Evolutionary conservation across 2,329 filamentous ascomycete species (phyloP), one percentile per base, ranked within the genome.

Genomic region (Colletotrichum sp.): DNA sequence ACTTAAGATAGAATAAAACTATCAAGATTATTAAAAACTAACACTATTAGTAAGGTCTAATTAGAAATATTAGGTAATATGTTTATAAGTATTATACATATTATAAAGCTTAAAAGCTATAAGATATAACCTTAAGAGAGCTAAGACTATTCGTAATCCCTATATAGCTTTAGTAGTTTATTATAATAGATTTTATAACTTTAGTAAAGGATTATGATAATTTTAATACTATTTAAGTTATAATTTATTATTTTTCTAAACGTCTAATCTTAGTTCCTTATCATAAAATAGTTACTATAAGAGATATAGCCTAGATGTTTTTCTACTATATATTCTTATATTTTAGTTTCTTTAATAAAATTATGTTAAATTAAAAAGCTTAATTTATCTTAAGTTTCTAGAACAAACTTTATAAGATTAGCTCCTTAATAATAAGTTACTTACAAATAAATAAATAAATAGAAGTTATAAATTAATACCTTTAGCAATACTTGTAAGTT

Each of bases 71-170:
- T 8, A 28, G 30, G 24, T 30, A 28, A 2, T 58, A 58, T 58
- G 30, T 58, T 8, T 58, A 58, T 16, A 26, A 58, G 7, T 58
- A 58, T 26, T 26, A 58, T 26, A 58, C 1, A 4, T 58, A 58
- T 6, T 28, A 58, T 14, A 26, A 58, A 7, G 4, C 13, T 9
- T 58, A 58, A 2, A 58, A 58, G 2, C 24, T 26, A 24, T 16
- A 16, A 28, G 3, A 58, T 58, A 58, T 4, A 16, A 13, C 13
- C 0, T 16, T 28, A 28, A 26, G 7, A 6, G 3, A 28, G 5
- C 5, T 58, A 14, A 3, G 2, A 12, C 2, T 24, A 21, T 12
- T 56, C 5, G 0, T 24, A 26, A 58, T 26, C 10, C 2, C 1
- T 58, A 58, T 13, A 12, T 18, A 58, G 12, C 13, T 4, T 8